Base-by-base conservation (phyloP, 768 basidiomycete genomes). In the Pleurotus djamor region DNA sequence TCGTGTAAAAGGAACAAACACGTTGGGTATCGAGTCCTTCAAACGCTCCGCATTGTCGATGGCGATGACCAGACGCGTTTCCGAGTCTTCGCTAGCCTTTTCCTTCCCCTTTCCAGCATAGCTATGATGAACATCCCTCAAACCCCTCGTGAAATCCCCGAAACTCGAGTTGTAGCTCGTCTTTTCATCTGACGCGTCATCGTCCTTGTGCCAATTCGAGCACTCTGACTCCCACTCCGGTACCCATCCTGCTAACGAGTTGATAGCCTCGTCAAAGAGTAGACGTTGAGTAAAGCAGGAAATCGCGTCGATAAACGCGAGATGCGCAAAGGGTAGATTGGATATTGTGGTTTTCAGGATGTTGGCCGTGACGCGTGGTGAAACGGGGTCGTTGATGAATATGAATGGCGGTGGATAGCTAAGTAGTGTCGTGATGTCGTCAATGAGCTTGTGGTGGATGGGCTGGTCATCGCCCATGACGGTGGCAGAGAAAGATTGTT, bases 21-120 rank as follows among this genome's bases (percentile, higher is more conserved):
- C 67, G 32, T 89, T 87, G 2, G 89, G 83, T 51, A 89, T 72
- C 14, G 68, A 74, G 34, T 86, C 86, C 61, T 77, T 83, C 60
- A 93, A 69, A 47, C 83, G 76, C 68, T 93, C 90, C 0, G 84
- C 86, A n/a, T 78, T 76, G 62, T 91, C 87, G 43, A 93, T 68
- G 4, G 87, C 72, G 44, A 93, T 74, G 8, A 89, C 82, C 63
- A 91, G 74, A 61, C 81, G 69, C 57, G 73, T 68, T 62, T 66
- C 64, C 48, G 63, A 72, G 57, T n/a, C 61, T 52, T 36, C 58
- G 48, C 32, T 36, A 12, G 33, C 57, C 59, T 59, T 60, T 59
- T 63, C 64, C 13, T 66, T 68, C 38, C 57, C 64, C 65, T 65
- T 78, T 38, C 58, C 69, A 5, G 17, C 13, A 12, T n/a, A 36